A percentile compares a stretch with the other conserved stretches of the same genome.
phyloP scores from a whole-genome alignment of 2,329 filamentous ascomycete species.

The Tolypocladium ophioglossoides region DNA sequence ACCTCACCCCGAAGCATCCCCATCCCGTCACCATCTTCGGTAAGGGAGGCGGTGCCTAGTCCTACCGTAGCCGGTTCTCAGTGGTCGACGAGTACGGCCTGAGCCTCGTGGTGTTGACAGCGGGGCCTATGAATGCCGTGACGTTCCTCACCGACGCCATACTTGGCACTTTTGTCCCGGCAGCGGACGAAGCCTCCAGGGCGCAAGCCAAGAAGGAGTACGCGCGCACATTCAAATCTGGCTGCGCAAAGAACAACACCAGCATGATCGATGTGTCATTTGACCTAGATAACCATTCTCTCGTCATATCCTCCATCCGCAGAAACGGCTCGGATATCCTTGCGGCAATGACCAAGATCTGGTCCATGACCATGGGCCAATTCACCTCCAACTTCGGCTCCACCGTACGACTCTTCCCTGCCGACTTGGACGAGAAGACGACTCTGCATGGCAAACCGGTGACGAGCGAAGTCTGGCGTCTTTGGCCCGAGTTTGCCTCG shows the following conservation, averaged over 20 bases:
- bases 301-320: conserved; percentile 11
- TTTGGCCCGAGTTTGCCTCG: conserved; percentile 14
- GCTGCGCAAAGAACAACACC: background rate
- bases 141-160: conserved; percentile 15
- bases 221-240: conserved; percentile 5
- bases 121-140: conserved; percentile 17
- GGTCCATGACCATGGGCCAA: conserved; percentile 11
- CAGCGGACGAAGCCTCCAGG: conserved; percentile 16
- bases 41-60: conserved; percentile 23
- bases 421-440: conserved; percentile 6
- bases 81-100: conserved; percentile 25
- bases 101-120: conserved; percentile 18
- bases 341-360: conserved; percentile 10
- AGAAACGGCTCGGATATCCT: conserved; percentile 13
- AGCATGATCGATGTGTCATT: conserved; percentile 8
- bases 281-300: conserved; percentile 13
- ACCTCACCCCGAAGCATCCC: conserved; percentile 14
- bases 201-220: conserved; percentile 13
- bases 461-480: conserved; percentile 13
- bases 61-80: conserved; percentile 23
- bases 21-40: conserved; percentile 21
- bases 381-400: conserved; percentile 10
- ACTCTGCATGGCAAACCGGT: conserved; percentile 6
- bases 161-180: conserved; percentile 15
- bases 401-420: conserved; percentile 15